Percentiles rank a stretch among this genome's conserved stretches.
Conservation (phyloP, 2,329 filamentous ascomycete species). For the Colletotrichum sp. region DNA sequence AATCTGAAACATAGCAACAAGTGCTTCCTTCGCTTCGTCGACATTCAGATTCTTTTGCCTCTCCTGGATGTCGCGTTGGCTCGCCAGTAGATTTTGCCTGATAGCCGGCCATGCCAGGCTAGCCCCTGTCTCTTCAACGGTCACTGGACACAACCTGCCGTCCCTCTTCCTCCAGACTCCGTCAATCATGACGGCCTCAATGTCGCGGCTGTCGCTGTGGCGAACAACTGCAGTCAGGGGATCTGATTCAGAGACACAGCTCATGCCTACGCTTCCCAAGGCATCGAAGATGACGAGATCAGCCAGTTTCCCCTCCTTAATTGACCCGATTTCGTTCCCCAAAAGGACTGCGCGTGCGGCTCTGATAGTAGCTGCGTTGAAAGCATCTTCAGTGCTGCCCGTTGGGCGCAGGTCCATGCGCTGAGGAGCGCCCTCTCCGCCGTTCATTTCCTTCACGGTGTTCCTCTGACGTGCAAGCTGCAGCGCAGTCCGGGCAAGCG, state of each 20-base stretch:
- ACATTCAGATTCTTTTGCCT: not conserved
- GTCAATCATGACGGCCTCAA: not conserved
- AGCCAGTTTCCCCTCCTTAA: not conserved
- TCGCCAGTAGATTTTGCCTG: not conserved
- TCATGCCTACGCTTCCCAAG: constrained; percentile 37
- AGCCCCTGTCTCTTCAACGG: not conserved
- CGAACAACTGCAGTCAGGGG: not conserved
- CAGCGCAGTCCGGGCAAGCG: constrained; percentile 19
- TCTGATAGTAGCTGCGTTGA: not conserved
- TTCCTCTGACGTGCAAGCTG: constrained; percentile 15
- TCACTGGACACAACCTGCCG: not conserved
- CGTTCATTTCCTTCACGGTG: not conserved
- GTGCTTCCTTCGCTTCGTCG: not conserved
- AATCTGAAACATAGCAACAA: not conserved
- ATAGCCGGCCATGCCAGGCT: not conserved
- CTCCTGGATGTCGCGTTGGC: not conserved
- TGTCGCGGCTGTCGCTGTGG: not conserved
- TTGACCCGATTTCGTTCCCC: not conserved
- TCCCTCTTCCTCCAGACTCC: not conserved
- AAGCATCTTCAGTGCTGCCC: not conserved
- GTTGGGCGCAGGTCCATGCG: not conserved
- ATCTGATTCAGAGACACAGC: constrained; percentile 34
- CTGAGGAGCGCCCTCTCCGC: not conserved
- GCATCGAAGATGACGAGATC: not conserved
- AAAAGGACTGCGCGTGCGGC: not conserved